phyloP scores from a whole-genome alignment of 305 asterid genomes.

The Solanum hybrid region DNA sequence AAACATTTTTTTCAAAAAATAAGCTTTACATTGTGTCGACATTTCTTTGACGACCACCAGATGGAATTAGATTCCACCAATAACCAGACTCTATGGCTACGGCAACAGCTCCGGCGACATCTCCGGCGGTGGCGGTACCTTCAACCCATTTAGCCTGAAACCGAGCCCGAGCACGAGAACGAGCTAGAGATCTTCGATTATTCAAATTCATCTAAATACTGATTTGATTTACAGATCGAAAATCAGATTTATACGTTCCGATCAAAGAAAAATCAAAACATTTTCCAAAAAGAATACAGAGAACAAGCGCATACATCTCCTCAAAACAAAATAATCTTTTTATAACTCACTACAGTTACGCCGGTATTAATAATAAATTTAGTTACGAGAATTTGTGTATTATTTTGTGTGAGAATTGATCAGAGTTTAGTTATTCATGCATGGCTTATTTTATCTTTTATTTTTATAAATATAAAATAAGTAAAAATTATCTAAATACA shows the following conservation, averaged over 20 bases:
- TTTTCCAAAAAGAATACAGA: not conserved
- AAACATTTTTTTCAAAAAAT: not conserved
- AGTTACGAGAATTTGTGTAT: not conserved
- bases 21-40: conserved; percentile 21
- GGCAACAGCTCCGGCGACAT: not conserved
- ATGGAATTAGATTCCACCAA: conserved; percentile 29
- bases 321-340: not conserved
- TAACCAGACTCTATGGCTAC: conserved; percentile 33
- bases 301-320: not conserved
- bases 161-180: not conserved
- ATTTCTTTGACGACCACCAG: conserved; percentile 50
- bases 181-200: not conserved
- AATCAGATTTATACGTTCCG: not conserved
- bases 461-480: too few species aligned
- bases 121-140: not conserved
- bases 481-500: too few species aligned
- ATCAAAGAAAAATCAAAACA: not conserved
- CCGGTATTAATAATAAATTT: too few species aligned
- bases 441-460: not conserved
- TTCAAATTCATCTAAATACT: not conserved
- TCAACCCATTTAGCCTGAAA: not conserved
- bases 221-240: not conserved
- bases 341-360: not conserved
- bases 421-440: not conserved
- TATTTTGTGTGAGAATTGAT: not conserved